Evolutionary conservation across 2,329 filamentous ascomycete genomes (phyloP).

Genomic region (Colletotrichum simmondsii): DNA sequence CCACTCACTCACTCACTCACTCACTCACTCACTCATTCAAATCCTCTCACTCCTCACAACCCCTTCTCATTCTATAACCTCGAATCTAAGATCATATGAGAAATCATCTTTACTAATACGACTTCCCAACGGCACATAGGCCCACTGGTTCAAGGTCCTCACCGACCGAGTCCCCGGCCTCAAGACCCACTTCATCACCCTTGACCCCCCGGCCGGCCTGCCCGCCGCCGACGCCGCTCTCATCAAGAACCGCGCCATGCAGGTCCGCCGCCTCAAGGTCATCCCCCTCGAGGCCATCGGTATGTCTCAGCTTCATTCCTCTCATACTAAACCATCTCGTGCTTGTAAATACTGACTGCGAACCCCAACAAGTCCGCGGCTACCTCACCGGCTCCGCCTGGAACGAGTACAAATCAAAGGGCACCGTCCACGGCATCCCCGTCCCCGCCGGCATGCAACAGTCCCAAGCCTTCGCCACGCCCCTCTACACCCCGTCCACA

Average conservation of each 20-base stretch:
- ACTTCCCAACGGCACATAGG: conserved; percentile 30
- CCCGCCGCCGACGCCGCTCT: conserved; percentile 58
- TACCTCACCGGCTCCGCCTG: conserved; percentile 90
- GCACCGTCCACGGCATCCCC: conserved; percentile 83
- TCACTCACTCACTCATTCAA: not conserved
- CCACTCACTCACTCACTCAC: not conserved
- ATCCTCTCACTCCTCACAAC: not conserved
- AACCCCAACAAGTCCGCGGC: conserved; percentile 70
- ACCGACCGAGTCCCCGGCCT: conserved; percentile 56
- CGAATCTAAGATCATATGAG: not conserved
- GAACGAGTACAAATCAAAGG: conserved; percentile 76
- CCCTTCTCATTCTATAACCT: not conserved
- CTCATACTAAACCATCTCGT: not conserved
- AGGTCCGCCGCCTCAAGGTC: conserved; percentile 77
- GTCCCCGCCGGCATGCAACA: conserved; percentile 76
- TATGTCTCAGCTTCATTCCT: conserved; percentile 28
- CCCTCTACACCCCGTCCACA: conserved; percentile 81
- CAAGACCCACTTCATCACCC: conserved; percentile 63
- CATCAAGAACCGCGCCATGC: conserved; percentile 78
- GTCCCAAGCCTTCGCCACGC: conserved; percentile 74
- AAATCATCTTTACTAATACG: not conserved
- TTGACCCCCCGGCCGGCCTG: conserved; percentile 49
- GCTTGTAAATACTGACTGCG: conserved; percentile 15
- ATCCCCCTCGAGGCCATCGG: conserved; percentile 82
- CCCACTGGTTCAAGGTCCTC: conserved; percentile 66